A percentile compares a stretch with the other conserved stretches of the same genome.
phyloP scores from a whole-genome alignment of 2,329 filamentous ascomycete species.

The Aspergillus ruber region DNA sequence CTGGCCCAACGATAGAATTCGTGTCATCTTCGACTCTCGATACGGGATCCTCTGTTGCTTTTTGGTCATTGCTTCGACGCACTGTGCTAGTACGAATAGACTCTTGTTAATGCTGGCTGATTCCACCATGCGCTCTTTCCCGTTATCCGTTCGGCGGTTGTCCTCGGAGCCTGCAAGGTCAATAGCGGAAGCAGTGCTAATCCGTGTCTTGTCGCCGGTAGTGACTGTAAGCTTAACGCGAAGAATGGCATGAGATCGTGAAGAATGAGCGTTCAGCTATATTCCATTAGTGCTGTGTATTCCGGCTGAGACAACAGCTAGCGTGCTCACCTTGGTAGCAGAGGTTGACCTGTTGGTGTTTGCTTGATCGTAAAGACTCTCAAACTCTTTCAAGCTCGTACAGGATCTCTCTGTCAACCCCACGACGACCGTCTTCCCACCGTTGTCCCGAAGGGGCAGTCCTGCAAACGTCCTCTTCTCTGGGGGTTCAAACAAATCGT shows the following conservation, averaged over 20 bases:
- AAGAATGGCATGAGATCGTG: slow-evolving; percentile 81
- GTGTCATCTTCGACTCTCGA: slow-evolving; percentile 93
- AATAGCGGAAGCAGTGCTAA: slow-evolving; percentile 87
- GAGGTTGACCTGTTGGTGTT: slow-evolving; percentile 87
- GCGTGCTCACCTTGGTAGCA: slow-evolving; percentile 60
- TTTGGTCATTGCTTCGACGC: slow-evolving; percentile 86
- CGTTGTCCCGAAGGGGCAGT: slow-evolving; percentile 75
- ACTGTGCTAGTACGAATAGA: slow-evolving; percentile 87
- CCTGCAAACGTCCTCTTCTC: slow-evolving; percentile 80
- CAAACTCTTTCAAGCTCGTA: slow-evolving; percentile 81
- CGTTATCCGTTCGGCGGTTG: slow-evolving; percentile 89
- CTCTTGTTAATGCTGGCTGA: slow-evolving; percentile 97
- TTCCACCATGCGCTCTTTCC: slow-evolving; percentile 85
- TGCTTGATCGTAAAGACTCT: slow-evolving; percentile 80
- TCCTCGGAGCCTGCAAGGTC: slow-evolving; percentile 94
- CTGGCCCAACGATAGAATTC: slow-evolving; percentile 84
- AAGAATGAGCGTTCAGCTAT: slow-evolving; percentile 79
- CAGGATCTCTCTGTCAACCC: slow-evolving; percentile 79
- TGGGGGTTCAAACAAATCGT: slow-evolving; percentile 77
- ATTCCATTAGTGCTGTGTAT: slow-evolving; percentile 1
- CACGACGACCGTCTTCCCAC: slow-evolving; percentile 79
- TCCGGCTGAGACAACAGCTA: not conserved
- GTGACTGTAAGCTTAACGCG: slow-evolving; percentile 81
- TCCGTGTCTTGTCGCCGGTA: slow-evolving; percentile 58
- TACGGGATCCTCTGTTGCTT: slow-evolving; percentile 76